Evolutionary conservation across 495 filamentous ascomycete genomes (phyloP), one percentile per base, ranked within the genome.

Genomic region (Xylaria venustula): DNA sequence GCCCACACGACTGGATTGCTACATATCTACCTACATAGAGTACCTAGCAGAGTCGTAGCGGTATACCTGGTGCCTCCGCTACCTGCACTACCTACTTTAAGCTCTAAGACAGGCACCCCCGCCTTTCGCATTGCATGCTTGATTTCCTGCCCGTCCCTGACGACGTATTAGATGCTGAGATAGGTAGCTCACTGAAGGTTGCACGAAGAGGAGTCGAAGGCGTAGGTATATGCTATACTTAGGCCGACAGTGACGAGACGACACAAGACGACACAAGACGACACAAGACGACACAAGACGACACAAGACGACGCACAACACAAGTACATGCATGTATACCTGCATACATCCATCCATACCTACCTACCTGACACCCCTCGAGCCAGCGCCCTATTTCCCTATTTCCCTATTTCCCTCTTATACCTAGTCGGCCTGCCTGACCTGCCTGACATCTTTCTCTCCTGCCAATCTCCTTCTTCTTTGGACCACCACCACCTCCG

Each of bases 371-470:
- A n/a, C 36, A 9, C 36, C 8, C 51, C 14, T 41, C 51, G 36
- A n/a, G 36, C 51, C 15, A 28, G 41, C 36, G 20, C 36, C 51
- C 12, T 19, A 11, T 22, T 19, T 30, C 34, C 49, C 32, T 52
- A 19, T 34, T 52, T n/a, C n/a, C 36, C 12, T 19, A 11, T 22
- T 19, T 30, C 34, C 49, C 32, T 52, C 34, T 34, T 52, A 22
- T 52, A 40, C 32, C 34, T 26, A 12, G 20, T 15, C 14, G 37
- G 37, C 20, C n/a, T 59, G 60, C 67, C n/a, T 59, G 60, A 64
- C 64, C 50, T 55, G 49, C 55, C 52, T 25, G 57, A 60, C 57
- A 51, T 49, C 62, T 47, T 59, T 58, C 42, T 54, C 48, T 63
- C 55, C 17, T 58, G 51, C 51, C 50, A 60, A 32, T 51, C 28